These are phyloP conservation scores for Verticillium klebahnii DNA, from an alignment of 2,329 filamentous ascomycete genomes.

Conservation along the genomic window DNA sequence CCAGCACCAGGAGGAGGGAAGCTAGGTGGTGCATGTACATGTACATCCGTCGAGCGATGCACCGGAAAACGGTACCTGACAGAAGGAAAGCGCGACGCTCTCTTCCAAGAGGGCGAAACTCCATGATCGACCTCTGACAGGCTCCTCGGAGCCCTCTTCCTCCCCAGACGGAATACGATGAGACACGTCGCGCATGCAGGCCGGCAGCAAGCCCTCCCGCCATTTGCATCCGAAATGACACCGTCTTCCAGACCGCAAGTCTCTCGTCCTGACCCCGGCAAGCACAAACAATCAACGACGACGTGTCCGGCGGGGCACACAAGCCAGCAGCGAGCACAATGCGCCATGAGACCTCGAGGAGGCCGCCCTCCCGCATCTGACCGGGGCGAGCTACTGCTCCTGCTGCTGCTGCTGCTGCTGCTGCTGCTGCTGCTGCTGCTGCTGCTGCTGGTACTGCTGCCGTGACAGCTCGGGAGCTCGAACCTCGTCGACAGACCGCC, in stretches of 20 bases:
- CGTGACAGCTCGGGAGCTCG: not conserved
- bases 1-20: not conserved
- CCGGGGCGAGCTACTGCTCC: not conserved
- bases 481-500: not conserved
- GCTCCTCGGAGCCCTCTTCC: not conserved
- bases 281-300: not conserved
- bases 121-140: not conserved
- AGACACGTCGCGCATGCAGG: not conserved
- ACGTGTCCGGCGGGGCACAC: not conserved
- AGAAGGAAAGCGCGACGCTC: not conserved
- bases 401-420: no score
- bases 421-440: not conserved
- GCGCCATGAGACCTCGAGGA: not conserved
- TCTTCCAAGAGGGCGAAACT: not conserved
- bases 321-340: not conserved
- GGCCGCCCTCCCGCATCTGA: not conserved
- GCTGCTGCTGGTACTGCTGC: not conserved
- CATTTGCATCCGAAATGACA: not conserved
- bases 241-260: not conserved
- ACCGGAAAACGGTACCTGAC: not conserved
- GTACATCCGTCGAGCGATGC: not conserved
- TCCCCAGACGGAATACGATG: not conserved
- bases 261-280: not conserved
- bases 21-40: not conserved
- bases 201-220: not conserved